Evolutionary conservation across 768 basidiomycete species (phyloP).

Genomic region (Rubroboletus pulcherrimus): DNA sequence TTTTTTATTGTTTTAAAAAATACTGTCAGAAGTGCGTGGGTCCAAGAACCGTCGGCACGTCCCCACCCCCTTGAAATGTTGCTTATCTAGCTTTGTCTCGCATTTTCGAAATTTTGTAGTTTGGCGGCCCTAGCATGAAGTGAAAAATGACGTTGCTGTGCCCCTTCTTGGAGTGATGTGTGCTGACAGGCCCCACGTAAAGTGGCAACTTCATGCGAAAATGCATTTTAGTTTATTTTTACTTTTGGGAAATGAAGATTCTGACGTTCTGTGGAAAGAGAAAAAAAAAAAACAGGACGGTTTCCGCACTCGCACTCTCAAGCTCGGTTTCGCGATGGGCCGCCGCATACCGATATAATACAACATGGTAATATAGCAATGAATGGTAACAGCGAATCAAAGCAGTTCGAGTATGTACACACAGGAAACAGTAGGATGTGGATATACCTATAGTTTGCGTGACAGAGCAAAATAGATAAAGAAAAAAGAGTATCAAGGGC

Average conservation of each 20-base stretch:
- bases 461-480: conserved; percentile 11
- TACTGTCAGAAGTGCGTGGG: no score
- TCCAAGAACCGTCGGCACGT: no score
- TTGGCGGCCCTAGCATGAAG: neutral
- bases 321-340: neutral
- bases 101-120: conserved; percentile 7
- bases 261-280: conserved; percentile 1
- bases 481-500: conserved; percentile 3
- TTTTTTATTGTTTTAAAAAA: no score
- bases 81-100: neutral
- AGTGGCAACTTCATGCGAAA: neutral
- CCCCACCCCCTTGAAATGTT: neutral
- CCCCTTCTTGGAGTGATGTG: neutral
- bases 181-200: conserved; percentile 14
- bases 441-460: conserved; percentile 19
- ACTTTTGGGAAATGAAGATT: conserved; percentile 11
- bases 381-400: conserved; percentile 5
- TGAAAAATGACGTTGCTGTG: conserved; percentile 2
- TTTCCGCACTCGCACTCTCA: neutral
- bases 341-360: conserved; percentile 14
- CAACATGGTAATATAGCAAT: conserved; percentile 21
- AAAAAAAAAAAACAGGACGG: neutral
- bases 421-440: conserved; percentile 15
- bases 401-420: conserved; percentile 13
- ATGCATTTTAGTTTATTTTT: neutral